Conservation (phyloP, 108 stramenopile species). For the Conticribra guillardii region DNA sequence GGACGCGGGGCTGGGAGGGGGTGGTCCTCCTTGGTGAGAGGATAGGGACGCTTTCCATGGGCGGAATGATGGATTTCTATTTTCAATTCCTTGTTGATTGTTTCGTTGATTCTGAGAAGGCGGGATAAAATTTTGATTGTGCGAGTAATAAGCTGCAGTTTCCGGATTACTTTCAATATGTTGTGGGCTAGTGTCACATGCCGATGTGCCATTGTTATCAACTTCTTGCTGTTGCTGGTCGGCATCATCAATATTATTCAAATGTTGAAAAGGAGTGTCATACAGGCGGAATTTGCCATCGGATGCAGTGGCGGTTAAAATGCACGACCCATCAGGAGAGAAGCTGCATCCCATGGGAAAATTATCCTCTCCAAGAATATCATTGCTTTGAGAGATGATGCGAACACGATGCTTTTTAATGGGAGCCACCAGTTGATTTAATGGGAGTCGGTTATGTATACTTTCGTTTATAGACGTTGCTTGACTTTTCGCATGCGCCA, state of each 20-base stretch:
- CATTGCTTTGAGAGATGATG: slow-evolving; percentile 25
- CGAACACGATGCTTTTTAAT: background rate
- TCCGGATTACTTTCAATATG: background rate
- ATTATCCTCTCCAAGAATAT: slow-evolving; percentile 48
- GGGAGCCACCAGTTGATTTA: background rate
- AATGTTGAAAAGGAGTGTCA: slow-evolving; percentile 56
- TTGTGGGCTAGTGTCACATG: background rate
- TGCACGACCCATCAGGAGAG: slow-evolving; percentile 83
- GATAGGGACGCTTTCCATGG: slow-evolving; percentile 66
- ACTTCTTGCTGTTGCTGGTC: slow-evolving; percentile 4
- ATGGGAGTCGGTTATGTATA: background rate
- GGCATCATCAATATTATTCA: slow-evolving; percentile 7
- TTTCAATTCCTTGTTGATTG: too few species aligned
- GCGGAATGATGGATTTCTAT: slow-evolving; percentile 2
- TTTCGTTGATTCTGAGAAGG: background rate
- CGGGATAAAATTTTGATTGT: slow-evolving; percentile 23
- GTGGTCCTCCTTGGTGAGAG: slow-evolving; percentile 65
- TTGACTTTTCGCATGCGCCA: background rate
- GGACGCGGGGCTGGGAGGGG: slow-evolving; percentile 50
- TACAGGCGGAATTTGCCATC: slow-evolving; percentile 68
- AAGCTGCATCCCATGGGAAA: slow-evolving; percentile 75
- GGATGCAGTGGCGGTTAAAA: slow-evolving; percentile 61
- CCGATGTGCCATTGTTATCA: background rate
- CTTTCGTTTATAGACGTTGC: background rate
- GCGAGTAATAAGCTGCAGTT: slow-evolving; percentile 1